Evolutionary conservation across 2,329 filamentous ascomycete species (phyloP).

Genomic region (Xylaria digitata): DNA sequence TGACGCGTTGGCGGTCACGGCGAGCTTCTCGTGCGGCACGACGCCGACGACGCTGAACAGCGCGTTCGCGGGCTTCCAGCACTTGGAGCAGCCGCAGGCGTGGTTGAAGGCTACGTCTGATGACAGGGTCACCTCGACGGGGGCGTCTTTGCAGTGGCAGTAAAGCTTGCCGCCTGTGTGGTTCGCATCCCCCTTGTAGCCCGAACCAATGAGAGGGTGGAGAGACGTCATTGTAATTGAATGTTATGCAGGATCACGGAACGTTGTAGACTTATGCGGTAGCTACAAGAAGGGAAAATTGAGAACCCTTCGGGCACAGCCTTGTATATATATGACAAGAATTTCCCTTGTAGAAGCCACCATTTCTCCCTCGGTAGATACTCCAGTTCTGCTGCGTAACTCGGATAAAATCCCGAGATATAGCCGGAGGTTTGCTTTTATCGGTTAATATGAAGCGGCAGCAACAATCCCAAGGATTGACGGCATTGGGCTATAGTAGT

Average conservation of each 20-base stretch:
- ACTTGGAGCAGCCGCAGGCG: slow-evolving; percentile 77
- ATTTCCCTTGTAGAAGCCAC: not conserved
- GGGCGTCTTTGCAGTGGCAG: slow-evolving; percentile 68
- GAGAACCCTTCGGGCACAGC: slow-evolving; percentile 20
- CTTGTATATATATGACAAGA: slow-evolving; percentile 14
- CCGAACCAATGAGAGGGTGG: slow-evolving; percentile 72
- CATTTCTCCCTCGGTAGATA: slow-evolving; percentile 23
- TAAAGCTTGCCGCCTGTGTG: slow-evolving; percentile 70
- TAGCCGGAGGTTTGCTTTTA: slow-evolving; percentile 8
- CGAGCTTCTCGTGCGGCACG: slow-evolving; percentile 64
- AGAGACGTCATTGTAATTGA: slow-evolving; percentile 53
- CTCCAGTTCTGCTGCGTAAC: not conserved
- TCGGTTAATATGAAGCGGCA: slow-evolving; percentile 12
- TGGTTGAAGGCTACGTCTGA: slow-evolving; percentile 75
- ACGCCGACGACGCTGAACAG: slow-evolving; percentile 75
- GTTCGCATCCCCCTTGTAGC: slow-evolving; percentile 64
- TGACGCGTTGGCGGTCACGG: slow-evolving; percentile 66
- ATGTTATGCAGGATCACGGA: not conserved
- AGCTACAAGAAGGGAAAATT: slow-evolving; percentile 6
- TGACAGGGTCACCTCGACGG: slow-evolving; percentile 67
- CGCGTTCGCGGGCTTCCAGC: slow-evolving; percentile 74
- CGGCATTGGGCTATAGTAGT: not conserved
- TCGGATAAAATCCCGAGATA: slow-evolving; percentile 16
- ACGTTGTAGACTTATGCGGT: slow-evolving; percentile 4
- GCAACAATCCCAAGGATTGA: not conserved